These are phyloP conservation scores for Chlamydomonas reinhardtii DNA, from an alignment of 163 green algal species.

Conservation along the genomic window DNA sequence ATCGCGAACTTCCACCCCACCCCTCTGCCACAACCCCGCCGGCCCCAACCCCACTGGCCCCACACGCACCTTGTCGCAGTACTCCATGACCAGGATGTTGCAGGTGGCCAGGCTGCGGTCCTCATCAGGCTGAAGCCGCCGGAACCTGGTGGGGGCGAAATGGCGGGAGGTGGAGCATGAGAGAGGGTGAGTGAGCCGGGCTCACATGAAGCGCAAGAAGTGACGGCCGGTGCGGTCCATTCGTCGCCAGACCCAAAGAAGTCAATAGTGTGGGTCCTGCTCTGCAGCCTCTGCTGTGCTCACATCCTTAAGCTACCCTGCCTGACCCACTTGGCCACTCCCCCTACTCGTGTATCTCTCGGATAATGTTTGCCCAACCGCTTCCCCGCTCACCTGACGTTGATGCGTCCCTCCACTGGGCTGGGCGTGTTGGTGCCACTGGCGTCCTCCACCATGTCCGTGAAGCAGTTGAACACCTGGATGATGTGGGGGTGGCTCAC, in stretches of 20 bases:
- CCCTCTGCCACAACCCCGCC: neutral
- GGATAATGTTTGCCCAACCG: no score
- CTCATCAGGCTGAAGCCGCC: constrained; percentile 69
- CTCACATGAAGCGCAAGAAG: no score
- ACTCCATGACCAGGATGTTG: constrained; percentile 72
- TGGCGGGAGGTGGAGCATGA: no score
- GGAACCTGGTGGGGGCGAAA: constrained; percentile 51
- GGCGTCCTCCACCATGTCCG: constrained; percentile 79
- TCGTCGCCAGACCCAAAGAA: no score
- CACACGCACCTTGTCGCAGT: constrained; percentile 56
- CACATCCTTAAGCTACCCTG: no score
- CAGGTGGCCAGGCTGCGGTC: constrained; percentile 65
- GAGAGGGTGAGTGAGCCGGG: no score
- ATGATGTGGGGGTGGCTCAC: constrained; percentile 76
- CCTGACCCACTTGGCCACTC: no score
- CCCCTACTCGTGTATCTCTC: no score
- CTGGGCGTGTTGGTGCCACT: constrained; percentile 42
- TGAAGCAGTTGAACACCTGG: constrained; percentile 80
- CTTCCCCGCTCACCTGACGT: constrained; percentile 54
- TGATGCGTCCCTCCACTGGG: constrained; percentile 66
- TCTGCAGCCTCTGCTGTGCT: no score
- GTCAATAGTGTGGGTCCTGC: no score
- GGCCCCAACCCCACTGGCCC: neutral
- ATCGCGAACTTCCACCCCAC: neutral
- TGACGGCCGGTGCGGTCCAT: no score